Conservation (phyloP, 2,329 filamentous ascomycete species). For the Colletotrichum echinochloae region DNA sequence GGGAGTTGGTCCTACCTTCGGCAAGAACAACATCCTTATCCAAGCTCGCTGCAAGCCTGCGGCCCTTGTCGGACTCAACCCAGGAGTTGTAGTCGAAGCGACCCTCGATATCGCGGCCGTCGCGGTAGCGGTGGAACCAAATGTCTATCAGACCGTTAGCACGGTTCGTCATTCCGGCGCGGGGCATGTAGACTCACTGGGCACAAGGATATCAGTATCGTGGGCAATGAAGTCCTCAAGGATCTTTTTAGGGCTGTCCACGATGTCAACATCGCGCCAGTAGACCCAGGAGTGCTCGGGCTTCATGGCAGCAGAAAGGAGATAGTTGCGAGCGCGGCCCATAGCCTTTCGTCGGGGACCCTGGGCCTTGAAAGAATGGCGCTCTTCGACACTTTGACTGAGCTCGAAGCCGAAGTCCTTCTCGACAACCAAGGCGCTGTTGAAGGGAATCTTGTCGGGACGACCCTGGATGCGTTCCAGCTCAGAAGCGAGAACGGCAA, state of each 20-base stretch:
- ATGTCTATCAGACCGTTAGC: constrained; percentile 71
- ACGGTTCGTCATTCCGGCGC: constrained; percentile 26
- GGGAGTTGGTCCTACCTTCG: constrained; percentile 72
- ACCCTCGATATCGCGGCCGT: constrained; percentile 89
- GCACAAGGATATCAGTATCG: constrained; percentile 91
- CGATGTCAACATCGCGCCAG: constrained; percentile 97
- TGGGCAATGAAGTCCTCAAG: constrained; percentile 96
- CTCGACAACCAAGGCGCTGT: constrained; percentile 84
- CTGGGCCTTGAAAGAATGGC: constrained; percentile 89
- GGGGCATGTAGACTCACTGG: constrained; percentile 73
- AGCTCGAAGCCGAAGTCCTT: constrained; percentile 87
- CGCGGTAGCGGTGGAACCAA: constrained; percentile 93
- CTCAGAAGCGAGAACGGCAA: constrained; percentile 87
- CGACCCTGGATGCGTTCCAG: constrained; percentile 88
- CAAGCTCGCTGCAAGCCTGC: constrained; percentile 78
- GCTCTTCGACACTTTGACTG: constrained; percentile 83
- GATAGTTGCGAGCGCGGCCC: constrained; percentile 91
- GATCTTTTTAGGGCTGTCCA: constrained; percentile 87
- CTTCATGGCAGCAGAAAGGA: constrained; percentile 86
- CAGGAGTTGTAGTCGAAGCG: constrained; percentile 99
- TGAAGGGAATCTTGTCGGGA: constrained; percentile 84
- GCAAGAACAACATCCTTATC: constrained; percentile 86
- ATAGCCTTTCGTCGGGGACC: constrained; percentile 91
- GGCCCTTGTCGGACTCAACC: constrained; percentile 90
- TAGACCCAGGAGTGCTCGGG: constrained; percentile 98